Base-by-base conservation (phyloP, 257 asterid species). In the Parsonsia alboflavescens region DNA sequence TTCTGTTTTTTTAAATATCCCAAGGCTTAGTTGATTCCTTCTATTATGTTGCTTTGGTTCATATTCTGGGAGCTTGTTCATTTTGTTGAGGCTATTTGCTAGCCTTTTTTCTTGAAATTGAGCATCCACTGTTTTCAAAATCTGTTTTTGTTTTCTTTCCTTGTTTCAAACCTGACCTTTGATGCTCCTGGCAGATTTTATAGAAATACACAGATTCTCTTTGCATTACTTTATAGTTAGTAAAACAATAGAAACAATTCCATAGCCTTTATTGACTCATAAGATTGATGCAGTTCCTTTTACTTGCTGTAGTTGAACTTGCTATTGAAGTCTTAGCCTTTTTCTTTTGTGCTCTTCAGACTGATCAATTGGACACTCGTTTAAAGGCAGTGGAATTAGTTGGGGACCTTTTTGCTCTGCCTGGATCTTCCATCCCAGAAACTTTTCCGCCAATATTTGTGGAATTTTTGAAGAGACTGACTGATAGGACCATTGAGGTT, bases 401-500 rank as follows among this genome's bases (percentile, higher is more conserved):
- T 58, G 97, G 98, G 63, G 94, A 86, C 81, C 93, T 95, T 76
- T 89, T 91, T 86, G 84, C 99, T 73, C 81, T 86, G 73, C 89
- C 92, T 5, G 93, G 81, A 75, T 84, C 90, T 81, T 77, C 85
- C 76, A 86, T 87, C 66, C 84, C 98, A 75, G 95, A 84, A 71
- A 77, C 82, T 62, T 90, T 95, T 84, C 91, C 84, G 83, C 96
- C 99, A 42, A 83, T 95, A 75, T 86, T 92, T 84, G 62, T 79
- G 76, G 99, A 95, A 84, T 95, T 87, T 82, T 78, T 95, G 82
- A 88, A 91, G 85, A 91, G 99, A 78, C 81, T 95, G 82, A 87
- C 96, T 70, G 99, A 95, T 80, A 91, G 93, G 83, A 86, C 72
- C 58, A 87, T 81, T 73, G 97, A 95, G 78, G 96, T 93, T 81